Base-by-base conservation (phyloP, 129 eudicot species). In the Tanacetum coccineum region DNA sequence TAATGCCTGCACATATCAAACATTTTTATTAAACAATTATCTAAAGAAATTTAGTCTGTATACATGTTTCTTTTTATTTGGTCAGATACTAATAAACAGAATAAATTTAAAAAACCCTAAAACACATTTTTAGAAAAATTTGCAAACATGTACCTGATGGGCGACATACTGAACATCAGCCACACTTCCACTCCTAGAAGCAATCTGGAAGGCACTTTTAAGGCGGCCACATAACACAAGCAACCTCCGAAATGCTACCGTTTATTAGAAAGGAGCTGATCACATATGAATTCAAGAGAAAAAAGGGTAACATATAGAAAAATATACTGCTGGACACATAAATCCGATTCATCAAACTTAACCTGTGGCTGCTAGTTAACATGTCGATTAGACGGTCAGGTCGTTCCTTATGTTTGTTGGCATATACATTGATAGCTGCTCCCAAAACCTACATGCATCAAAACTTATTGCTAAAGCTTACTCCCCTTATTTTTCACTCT, bases 151-250 rank as follows among this genome's bases (percentile, higher is more conserved):
- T 62, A 87, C 97, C 96, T 93, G 99, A 79, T 93, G 99, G 70
- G 99, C 99, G 67, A 93, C 99, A 79, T 93, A 93, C 72, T 93
- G 96, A 78, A 93, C 99, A 76, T 93, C 99, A 39, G 99, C 99
- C 47, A 93, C 99, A 70, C 96, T 89, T 67, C 99, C 99, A 74
- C 99, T 93, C 72, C 86, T 78, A 44, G 99, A 93, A 67, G 99
- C 99, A 74, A 93, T 88, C 64, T 93, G 99, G 81, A 93, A 93
- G 50, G 99, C 99, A 77, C 95, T 89, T 82, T 93, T 93, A 10
- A 93, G 90, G 47, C 99, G 95, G 28, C 99, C 99, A 73, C 99
- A 93, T 21, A 93, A 93, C 99, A 86, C 99, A 93, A 64, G 99
- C 99, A 70, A 93, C 99, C 75, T 89, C 99, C 87, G 97, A 77